phyloP scores from a whole-genome alignment of 2,329 filamentous ascomycete species.

The Cladophialophora yegresii region DNA sequence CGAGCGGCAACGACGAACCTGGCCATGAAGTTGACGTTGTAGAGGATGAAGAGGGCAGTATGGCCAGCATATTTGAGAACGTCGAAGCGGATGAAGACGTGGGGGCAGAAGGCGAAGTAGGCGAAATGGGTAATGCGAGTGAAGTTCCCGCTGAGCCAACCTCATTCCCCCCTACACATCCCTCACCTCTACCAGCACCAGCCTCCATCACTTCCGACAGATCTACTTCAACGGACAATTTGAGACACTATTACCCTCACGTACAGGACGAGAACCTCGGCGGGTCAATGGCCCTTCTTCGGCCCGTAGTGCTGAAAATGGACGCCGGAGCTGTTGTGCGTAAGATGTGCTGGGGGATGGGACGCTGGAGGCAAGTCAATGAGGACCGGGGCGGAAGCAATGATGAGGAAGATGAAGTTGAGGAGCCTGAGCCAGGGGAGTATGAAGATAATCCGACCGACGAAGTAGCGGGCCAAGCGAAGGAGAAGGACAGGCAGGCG shows the following conservation, averaged over 20 bases:
- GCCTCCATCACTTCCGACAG: conserved; percentile 2
- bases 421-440: background rate
- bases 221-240: background rate
- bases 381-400: conserved; percentile 1
- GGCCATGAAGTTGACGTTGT: background rate
- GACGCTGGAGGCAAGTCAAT: background rate
- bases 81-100: background rate
- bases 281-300: conserved; percentile 24
- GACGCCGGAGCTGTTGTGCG: conserved; percentile 28
- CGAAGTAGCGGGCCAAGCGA: background rate
- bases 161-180: background rate
- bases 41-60: background rate
- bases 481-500: background rate
- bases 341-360: conserved; percentile 28
- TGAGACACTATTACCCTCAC: conserved; percentile 20
- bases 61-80: background rate
- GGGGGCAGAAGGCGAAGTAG: background rate
- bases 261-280: conserved; percentile 18
- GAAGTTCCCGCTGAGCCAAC: background rate
- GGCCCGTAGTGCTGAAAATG: conserved; percentile 31
- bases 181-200: background rate
- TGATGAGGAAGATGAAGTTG: conserved; percentile 3
- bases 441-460: background rate
- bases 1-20: background rate
- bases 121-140: background rate